phyloP scores from a whole-genome alignment of 345 rosid genomes.

The Populus tremula region DNA sequence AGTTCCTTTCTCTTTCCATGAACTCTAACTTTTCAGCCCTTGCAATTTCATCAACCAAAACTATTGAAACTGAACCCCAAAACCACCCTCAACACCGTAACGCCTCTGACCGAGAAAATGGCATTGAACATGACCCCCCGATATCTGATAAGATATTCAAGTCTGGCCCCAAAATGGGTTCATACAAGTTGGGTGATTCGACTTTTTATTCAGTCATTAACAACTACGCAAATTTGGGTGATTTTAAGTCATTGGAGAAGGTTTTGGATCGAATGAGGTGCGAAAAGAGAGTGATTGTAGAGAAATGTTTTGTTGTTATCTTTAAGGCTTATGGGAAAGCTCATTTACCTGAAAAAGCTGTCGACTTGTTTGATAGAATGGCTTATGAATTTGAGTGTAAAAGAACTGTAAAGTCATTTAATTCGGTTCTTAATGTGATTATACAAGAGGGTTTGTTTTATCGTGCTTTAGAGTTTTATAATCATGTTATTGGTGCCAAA shows the following conservation, averaged over 20 bases:
- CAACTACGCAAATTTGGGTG: conserved; percentile 48
- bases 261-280: conserved; percentile 55
- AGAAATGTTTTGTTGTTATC: conserved; percentile 51
- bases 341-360: conserved; percentile 56
- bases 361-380: conserved; percentile 67
- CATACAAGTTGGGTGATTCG: conserved; percentile 69
- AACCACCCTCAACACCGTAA: neutral
- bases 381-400: conserved; percentile 61
- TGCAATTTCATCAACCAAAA: neutral
- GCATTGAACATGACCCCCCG: conserved; percentile 32
- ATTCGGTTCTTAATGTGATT: conserved; percentile 77
- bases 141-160: conserved; percentile 51
- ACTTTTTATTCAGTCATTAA: conserved; percentile 67
- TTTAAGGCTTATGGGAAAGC: conserved; percentile 79
- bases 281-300: conserved; percentile 58
- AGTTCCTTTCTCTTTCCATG: conserved; percentile 6
- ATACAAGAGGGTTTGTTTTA: conserved; percentile 49
- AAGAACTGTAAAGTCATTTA: conserved; percentile 73
- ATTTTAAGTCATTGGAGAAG: conserved; percentile 56
- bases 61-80: conserved; percentile 5
- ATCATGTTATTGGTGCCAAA: conserved; percentile 43
- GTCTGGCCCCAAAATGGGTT: conserved; percentile 54
- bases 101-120: neutral
- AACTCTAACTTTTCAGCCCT: conserved; percentile 3
- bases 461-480: conserved; percentile 69